Percentiles rank a stretch among this genome's conserved stretches.
Evolutionary conservation across 2,329 filamentous ascomycete genomes (phyloP).

Genomic region (Aspergillus neoniger): DNA sequence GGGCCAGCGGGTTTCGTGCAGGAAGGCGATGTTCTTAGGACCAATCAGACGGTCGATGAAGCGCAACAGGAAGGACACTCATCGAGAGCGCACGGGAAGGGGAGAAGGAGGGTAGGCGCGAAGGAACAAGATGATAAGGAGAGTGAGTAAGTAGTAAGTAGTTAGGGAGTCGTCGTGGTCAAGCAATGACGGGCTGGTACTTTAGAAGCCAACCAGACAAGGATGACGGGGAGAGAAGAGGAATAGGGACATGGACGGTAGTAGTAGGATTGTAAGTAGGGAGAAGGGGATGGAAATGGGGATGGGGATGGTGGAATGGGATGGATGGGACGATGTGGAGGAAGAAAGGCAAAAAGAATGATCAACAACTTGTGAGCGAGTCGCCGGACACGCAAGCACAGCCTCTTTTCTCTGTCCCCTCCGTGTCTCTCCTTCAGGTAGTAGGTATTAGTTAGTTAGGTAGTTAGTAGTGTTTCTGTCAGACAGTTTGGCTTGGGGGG

Average conservation of each 20-base stretch:
- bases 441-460: too few species aligned
- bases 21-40: slow-evolving; percentile 25
- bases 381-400: neutral
- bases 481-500: neutral
- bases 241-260: slow-evolving; percentile 1
- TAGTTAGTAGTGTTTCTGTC: too few species aligned
- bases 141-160: neutral
- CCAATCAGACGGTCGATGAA: slow-evolving; percentile 38
- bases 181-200: slow-evolving; percentile 3
- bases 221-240: slow-evolving; percentile 8
- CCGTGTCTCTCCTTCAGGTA: too few species aligned
- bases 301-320: neutral
- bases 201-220: slow-evolving; percentile 1
- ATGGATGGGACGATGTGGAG: neutral
- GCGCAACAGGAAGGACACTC: slow-evolving; percentile 32
- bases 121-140: slow-evolving; percentile 4
- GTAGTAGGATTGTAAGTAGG: neutral
- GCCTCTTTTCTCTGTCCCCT: neutral
- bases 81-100: slow-evolving; percentile 35
- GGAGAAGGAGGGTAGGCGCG: neutral
- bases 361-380: neutral
- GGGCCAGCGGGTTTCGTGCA: neutral
- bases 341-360: neutral
- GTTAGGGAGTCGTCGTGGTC: neutral
- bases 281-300: slow-evolving; percentile 10